Percentiles rank a stretch among this genome's conserved stretches.
These are phyloP conservation scores for Suillus clintonianus DNA, from an alignment of 768 basidiomycete species.

Conservation along the genomic window DNA sequence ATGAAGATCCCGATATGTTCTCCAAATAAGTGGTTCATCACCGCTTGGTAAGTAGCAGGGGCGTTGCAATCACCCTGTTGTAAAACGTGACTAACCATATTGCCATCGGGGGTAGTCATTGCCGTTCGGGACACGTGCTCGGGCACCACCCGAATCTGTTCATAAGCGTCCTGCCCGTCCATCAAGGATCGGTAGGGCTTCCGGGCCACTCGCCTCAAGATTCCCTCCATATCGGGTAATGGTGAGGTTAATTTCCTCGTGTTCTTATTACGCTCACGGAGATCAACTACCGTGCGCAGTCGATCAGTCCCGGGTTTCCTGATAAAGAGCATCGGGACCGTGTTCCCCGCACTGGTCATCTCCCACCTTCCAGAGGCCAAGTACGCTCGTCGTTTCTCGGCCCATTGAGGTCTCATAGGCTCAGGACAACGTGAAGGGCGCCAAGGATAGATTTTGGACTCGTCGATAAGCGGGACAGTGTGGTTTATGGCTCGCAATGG, in stretches of 20 bases:
- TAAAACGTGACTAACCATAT: slow-evolving; percentile 31
- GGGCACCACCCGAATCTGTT: slow-evolving; percentile 38
- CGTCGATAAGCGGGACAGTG: slow-evolving; percentile 39
- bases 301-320: slow-evolving; percentile 23
- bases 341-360: slow-evolving; percentile 6
- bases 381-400: slow-evolving; percentile 16
- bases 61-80: slow-evolving; percentile 33
- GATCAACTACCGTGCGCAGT: slow-evolving; percentile 38
- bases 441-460: slow-evolving; percentile 3
- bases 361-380: slow-evolving; percentile 37
- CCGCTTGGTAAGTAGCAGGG: slow-evolving; percentile 41
- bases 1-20: slow-evolving; percentile 9
- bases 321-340: slow-evolving; percentile 15
- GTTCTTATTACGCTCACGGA: slow-evolving; percentile 40
- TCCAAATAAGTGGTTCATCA: slow-evolving; percentile 38
- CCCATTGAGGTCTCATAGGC: neutral
- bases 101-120: slow-evolving; percentile 32
- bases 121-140: slow-evolving; percentile 30
- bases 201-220: slow-evolving; percentile 35
- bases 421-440: neutral
- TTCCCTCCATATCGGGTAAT: slow-evolving; percentile 43
- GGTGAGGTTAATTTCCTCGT: slow-evolving; percentile 42
- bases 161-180: slow-evolving; percentile 43
- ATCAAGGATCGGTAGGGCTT: slow-evolving; percentile 39
- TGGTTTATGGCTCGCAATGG: slow-evolving; percentile 44